Conservation (phyloP, 2,329 filamentous ascomycete species). For the Sarocladium brachiariae region DNA sequence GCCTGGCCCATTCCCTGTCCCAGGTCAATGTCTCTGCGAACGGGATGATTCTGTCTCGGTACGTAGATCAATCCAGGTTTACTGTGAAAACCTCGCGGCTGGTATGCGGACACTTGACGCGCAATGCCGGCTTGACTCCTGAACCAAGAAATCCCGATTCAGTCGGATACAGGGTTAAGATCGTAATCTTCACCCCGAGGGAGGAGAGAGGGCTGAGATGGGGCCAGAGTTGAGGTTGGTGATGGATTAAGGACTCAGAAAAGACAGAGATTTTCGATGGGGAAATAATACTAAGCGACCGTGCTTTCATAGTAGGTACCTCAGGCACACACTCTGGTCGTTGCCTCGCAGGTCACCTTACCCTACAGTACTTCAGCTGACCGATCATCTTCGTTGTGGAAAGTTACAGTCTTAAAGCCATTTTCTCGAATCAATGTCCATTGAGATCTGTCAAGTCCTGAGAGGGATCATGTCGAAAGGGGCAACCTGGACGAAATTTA, state of each 20-base stretch:
- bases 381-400: no score
- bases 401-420: no score
- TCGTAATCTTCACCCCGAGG: background rate
- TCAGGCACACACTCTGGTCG: no score
- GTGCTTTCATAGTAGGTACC: no score
- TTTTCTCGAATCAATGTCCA: no score
- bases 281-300: no score
- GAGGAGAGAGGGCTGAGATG: background rate
- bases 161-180: background rate
- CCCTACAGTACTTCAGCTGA: no score
- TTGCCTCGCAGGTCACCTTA: no score
- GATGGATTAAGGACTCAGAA: background rate
- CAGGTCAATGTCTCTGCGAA: slow-evolving; percentile 1
- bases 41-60: slow-evolving; percentile 2
- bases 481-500: no score
- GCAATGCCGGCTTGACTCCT: background rate
- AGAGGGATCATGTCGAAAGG: no score
- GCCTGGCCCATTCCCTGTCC: background rate
- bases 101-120: slow-evolving; percentile 2
- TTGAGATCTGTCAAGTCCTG: no score
- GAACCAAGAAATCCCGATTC: background rate
- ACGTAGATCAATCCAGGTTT: no score
- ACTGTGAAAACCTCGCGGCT: background rate
- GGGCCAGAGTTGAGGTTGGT: background rate
- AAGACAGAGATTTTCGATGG: slow-evolving; percentile 3